Conservation (phyloP, 179 eudicot species). For the Dionaea muscipula region DNA sequence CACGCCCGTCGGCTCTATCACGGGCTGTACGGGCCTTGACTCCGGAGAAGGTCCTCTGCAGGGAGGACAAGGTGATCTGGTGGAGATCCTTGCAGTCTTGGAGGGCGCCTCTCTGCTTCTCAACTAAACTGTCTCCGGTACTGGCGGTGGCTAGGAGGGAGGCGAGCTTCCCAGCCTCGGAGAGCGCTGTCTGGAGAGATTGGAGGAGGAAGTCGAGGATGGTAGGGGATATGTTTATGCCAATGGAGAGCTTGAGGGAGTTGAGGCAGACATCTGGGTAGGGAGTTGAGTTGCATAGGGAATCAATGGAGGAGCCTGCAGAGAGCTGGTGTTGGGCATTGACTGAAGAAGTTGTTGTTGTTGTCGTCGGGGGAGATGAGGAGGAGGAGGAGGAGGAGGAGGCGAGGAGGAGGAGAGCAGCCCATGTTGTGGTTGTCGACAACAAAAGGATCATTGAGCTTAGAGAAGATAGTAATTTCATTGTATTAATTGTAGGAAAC, state of each 20-base stretch:
- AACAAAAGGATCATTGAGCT: too few relatives aligned
- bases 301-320: constrained; percentile 23
- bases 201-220: constrained; percentile 35
- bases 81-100: constrained; percentile 78
- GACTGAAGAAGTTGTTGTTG: neutral
- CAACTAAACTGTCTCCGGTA: constrained; percentile 18
- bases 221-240: constrained; percentile 34
- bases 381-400: too few relatives aligned
- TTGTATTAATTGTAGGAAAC: neutral
- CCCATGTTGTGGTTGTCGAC: too few relatives aligned
- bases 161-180: constrained; percentile 39
- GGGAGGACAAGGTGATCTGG: constrained; percentile 33
- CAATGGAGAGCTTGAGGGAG: constrained; percentile 41
- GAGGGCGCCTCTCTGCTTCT: constrained; percentile 50
- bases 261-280: constrained; percentile 51
- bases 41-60: constrained; percentile 32
- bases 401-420: too few relatives aligned
- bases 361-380: too few relatives aligned
- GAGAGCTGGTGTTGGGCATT: constrained; percentile 7
- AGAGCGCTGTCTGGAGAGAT: constrained; percentile 44
- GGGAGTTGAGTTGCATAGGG: constrained; percentile 54
- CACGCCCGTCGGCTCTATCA: constrained; percentile 21
- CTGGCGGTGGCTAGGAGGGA: constrained; percentile 21
- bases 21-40: constrained; percentile 3
- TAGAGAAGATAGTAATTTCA: too few relatives aligned